Conservation (phyloP, 2,329 filamentous ascomycete genomes). For the Colletotrichum australisinense region DNA sequence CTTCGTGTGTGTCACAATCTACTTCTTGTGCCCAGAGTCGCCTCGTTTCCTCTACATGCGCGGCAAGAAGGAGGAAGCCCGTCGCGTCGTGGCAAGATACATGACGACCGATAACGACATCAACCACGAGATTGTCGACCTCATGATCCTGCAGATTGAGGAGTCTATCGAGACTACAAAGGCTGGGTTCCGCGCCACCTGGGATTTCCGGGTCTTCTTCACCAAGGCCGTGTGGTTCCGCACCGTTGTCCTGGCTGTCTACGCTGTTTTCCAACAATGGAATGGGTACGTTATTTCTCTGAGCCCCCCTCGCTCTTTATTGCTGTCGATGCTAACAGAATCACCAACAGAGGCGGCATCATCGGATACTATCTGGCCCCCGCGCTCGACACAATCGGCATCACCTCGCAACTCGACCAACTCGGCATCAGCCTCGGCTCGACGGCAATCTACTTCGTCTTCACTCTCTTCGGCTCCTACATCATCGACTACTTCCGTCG, state of each 20-base stretch:
- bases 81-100: conserved; percentile 47
- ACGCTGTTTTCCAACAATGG: conserved; percentile 59
- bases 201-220: conserved; percentile 60
- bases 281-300: conserved; percentile 1
- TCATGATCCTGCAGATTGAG: conserved; percentile 55
- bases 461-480: conserved; percentile 54
- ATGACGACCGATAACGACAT: conserved; percentile 53
- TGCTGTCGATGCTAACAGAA: neutral
- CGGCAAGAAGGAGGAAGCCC: conserved; percentile 49
- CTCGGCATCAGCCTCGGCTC: conserved; percentile 56
- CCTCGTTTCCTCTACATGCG: conserved; percentile 53
- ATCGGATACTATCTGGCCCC: conserved; percentile 54
- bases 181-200: conserved; percentile 50
- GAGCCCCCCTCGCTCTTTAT: too few species aligned
- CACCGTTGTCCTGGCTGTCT: conserved; percentile 55
- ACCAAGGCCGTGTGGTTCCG: conserved; percentile 55
- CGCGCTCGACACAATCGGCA: conserved; percentile 54
- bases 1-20: conserved; percentile 46
- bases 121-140: conserved; percentile 53
- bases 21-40: conserved; percentile 52
- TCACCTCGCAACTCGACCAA: conserved; percentile 48
- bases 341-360: conserved; percentile 51
- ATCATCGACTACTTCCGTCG: conserved; percentile 55
- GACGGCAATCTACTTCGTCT: conserved; percentile 58
- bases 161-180: conserved; percentile 53